A percentile compares a stretch with the other conserved stretches of the same genome.
Conservation (phyloP, 2,329 filamentous ascomycete genomes). For the Drechslerella stenobrocha region DNA sequence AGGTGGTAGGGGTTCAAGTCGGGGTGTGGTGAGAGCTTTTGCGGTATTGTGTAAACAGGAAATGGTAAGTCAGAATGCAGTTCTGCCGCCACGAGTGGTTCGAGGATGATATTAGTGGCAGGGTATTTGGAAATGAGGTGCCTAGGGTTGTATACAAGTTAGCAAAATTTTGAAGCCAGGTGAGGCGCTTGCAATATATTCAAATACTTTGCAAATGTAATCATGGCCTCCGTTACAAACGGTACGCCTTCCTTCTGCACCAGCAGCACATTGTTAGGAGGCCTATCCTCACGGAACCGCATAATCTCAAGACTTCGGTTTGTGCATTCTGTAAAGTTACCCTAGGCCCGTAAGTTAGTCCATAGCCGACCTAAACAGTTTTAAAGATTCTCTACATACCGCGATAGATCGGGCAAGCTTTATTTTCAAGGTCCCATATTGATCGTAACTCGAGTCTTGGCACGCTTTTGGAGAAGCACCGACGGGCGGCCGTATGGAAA, state of each 20-base stretch:
- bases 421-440: conserved; percentile 45
- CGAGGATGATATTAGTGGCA: conserved; percentile 80
- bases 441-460: conserved; percentile 25
- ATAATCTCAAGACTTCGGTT: conserved; percentile 43
- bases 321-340: conserved; percentile 27
- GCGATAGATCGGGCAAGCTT: conserved; percentile 39
- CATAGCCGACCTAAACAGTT: not conserved
- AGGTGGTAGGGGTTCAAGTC: conserved; percentile 63
- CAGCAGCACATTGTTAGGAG: conserved; percentile 69
- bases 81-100: conserved; percentile 71
- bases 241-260: conserved; percentile 67
- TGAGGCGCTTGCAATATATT: not conserved
- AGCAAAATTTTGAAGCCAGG: not conserved
- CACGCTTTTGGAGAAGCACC: conserved; percentile 26
- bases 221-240: conserved; percentile 54
- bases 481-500: not conserved
- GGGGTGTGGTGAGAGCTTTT: conserved; percentile 54
- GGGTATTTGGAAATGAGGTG: conserved; percentile 56
- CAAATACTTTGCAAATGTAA: conserved; percentile 62
- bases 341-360: conserved; percentile 35
- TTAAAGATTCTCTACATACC: conserved; percentile 14
- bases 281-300: conserved; percentile 54
- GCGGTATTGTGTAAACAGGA: conserved; percentile 65
- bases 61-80: conserved; percentile 73
- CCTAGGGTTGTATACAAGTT: conserved; percentile 1